Evolutionary conservation across 2,329 filamentous ascomycete species (phyloP), one percentile per base, ranked within the genome.

Genomic region (Simplicillium sp.): DNA sequence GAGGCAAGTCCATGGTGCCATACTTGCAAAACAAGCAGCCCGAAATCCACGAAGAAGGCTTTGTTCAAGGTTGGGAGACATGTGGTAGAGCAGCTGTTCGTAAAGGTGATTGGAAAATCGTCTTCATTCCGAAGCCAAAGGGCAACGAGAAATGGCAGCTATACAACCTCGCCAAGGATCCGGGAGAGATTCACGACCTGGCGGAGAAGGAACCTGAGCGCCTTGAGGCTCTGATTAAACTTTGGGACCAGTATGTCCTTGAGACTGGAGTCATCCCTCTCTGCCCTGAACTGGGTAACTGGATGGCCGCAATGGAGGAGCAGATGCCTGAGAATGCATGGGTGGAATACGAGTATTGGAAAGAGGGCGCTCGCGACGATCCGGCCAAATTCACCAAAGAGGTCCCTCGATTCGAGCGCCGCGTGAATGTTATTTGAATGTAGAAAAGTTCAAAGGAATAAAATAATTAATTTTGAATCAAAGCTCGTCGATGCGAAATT

Each of bases 261-360:
- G 47, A 49, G 34, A 51, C 46, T n/a, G 52, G 51, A 1, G 40
- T 50, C 11, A 38, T 39, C 16, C 37, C 25, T 13, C 25, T 33
- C 9, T 36, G 34, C 14, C 76, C 73, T 2, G 75, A 74, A 45
- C 54, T 80, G 34, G 76, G 76, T 0, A 59, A 69, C 3, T 80
- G 71, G 60, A 60, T 81, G 39, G 72, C 72, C 42, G 75, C 74
- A 0, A 77, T 72, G 49, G 76, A 81, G 55, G 75, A 71, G 44
- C 75, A 80, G 63, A 80, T 80, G 76, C 71, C 71, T 1, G 75
- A 81, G 54, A 76, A 80, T 51, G 73, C 70, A 7, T 80, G 75
- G 76, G 79, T 80, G 59, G 75, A 80, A 58, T 79, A 77, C 54
- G 74, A 80, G 55, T 80, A 80, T 47, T 81, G 75, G 75, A 61